Percentiles rank a stretch among this genome's conserved stretches.
phyloP scores from a whole-genome alignment of 2,329 filamentous ascomycete genomes.

The Metarhizium humberi region DNA sequence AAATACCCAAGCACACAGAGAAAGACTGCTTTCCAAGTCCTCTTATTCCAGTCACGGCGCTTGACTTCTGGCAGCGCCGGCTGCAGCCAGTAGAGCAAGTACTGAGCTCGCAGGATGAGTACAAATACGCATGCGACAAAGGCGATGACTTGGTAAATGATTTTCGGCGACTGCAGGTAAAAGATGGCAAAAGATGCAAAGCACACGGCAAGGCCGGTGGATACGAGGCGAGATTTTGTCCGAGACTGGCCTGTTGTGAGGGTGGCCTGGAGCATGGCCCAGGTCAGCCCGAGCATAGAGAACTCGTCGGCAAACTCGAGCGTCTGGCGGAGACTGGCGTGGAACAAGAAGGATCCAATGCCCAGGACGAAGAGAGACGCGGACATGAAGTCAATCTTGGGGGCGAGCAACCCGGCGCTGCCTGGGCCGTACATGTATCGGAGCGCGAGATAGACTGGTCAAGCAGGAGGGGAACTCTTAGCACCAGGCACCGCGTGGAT shows the following conservation, averaged over 20 bases:
- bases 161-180: conserved; percentile 31
- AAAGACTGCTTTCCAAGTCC: neutral
- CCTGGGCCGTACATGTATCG: conserved; percentile 25
- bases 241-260: conserved; percentile 34
- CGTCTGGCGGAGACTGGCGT: conserved; percentile 32
- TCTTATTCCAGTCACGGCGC: neutral
- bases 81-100: neutral
- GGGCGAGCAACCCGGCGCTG: conserved; percentile 19
- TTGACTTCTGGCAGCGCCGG: conserved; percentile 7
- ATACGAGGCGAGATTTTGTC: conserved; percentile 19
- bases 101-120: neutral
- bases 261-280: conserved; percentile 40
- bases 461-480: conserved; percentile 2
- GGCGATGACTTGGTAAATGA: conserved; percentile 32
- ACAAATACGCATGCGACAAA: conserved; percentile 48
- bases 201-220: conserved; percentile 25
- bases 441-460: conserved; percentile 31
- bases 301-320: conserved; percentile 44
- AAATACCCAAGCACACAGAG: neutral
- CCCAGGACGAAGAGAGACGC: conserved; percentile 31
- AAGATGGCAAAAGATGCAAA: conserved; percentile 27
- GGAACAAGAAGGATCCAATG: conserved; percentile 32
- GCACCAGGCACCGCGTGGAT: neutral
- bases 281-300: conserved; percentile 47
- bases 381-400: conserved; percentile 30